Percentiles rank a stretch among this genome's conserved stretches.
Conservation (phyloP, 768 basidiomycete genomes). For the Tricholoma saponaceum region DNA sequence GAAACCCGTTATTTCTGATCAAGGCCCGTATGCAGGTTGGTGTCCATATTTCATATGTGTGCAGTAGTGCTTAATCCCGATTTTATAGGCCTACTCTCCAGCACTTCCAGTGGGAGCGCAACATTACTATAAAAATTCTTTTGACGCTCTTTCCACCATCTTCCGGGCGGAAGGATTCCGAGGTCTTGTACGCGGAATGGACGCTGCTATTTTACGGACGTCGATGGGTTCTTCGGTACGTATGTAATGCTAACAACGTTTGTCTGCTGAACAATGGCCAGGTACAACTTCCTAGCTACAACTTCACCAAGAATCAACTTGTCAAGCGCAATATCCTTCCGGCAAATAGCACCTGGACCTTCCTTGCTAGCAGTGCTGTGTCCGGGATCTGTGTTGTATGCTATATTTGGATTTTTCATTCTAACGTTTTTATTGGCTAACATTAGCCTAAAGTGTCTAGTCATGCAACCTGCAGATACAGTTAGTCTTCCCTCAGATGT, state of each 20-base stretch:
- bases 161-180: constrained; percentile 70
- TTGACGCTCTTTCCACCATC: constrained; percentile 79
- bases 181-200: constrained; percentile 87
- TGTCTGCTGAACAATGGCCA: constrained; percentile 22
- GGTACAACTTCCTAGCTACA: constrained; percentile 96
- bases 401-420: constrained; percentile 11
- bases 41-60: neutral
- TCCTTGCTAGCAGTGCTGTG: constrained; percentile 80
- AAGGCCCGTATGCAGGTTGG: constrained; percentile 96
- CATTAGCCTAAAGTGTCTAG: constrained; percentile 53
- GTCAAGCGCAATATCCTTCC: constrained; percentile 63
- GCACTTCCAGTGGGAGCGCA: constrained; percentile 92
- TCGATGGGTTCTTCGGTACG: constrained; percentile 88
- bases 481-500: constrained; percentile 22
- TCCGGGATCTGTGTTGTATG: constrained; percentile 91
- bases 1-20: constrained; percentile 90
- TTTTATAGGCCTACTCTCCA: constrained; percentile 79
- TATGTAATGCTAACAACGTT: constrained; percentile 1
- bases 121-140: constrained; percentile 83
- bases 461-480: constrained; percentile 95
- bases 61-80: neutral
- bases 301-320: constrained; percentile 83
- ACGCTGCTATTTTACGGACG: constrained; percentile 90
- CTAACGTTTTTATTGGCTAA: neutral
- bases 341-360: constrained; percentile 81